Conservation (phyloP, 768 basidiomycete genomes). For the Panellus pusillus region DNA sequence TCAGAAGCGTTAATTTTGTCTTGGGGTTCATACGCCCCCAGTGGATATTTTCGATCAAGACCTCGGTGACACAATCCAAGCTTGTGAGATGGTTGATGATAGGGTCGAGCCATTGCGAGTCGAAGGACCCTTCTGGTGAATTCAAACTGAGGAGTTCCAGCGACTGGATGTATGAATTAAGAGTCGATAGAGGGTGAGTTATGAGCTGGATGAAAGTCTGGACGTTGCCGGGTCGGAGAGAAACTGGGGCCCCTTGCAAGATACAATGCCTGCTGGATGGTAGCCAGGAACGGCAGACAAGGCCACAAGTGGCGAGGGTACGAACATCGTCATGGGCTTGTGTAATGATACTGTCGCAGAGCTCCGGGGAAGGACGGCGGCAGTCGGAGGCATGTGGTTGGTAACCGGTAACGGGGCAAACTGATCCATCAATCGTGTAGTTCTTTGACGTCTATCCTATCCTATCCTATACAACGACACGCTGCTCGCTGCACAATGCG, state of each 20-base stretch:
- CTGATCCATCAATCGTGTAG: too few relatives aligned
- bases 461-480: background rate
- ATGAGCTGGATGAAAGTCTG: conserved; percentile 10
- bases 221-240: conserved; percentile 6
- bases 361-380: conserved; percentile 15
- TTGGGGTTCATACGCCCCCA: conserved; percentile 15
- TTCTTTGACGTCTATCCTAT: too few relatives aligned
- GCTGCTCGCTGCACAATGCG: conserved; percentile 14
- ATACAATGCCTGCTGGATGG: conserved; percentile 11
- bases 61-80: conserved; percentile 9
- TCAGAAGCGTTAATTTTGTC: conserved; percentile 4
- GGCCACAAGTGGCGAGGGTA: conserved; percentile 6
- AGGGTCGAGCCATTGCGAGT: conserved; percentile 18
- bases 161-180: conserved; percentile 9
- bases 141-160: conserved; percentile 10
- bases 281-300: conserved; percentile 20
- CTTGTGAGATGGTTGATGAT: conserved; percentile 8
- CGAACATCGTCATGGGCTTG: conserved; percentile 7
- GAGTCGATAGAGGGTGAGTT: conserved; percentile 4
- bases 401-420: too few relatives aligned
- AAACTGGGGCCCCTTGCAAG: conserved; percentile 5
- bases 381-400: too few relatives aligned
- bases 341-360: conserved; percentile 16
- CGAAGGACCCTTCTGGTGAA: background rate
- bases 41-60: conserved; percentile 14